Evolutionary conservation across 306 rosid genomes (phyloP), one percentile per base, ranked within the genome.

Genomic region (Purshia tridentata): DNA sequence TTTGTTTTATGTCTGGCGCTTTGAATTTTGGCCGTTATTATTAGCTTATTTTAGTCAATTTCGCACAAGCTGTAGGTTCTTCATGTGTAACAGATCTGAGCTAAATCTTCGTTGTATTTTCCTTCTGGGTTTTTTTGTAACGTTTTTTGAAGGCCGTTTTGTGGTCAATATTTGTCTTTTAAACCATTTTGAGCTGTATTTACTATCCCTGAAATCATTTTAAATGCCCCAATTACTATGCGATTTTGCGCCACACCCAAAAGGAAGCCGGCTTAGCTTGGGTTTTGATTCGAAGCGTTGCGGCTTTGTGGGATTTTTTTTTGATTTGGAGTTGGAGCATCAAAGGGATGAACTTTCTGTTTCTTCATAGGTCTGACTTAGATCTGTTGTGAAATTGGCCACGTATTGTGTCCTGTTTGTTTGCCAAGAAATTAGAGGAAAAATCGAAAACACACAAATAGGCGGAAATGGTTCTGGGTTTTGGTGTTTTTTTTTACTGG

Each of bases 331-430:
- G n/a, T 48, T 40, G 56, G 50, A 62, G 61, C n/a, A 9, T 72
- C 35, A 70, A 53, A 41, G 16, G n/a, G 68, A 23, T n/a, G 5
- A 40, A 62, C 23, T 15, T 48, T 80, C 49, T 16, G 70, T 18
- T 41, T 2, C 11, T 45, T 57, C 57, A 22, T 13, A 52, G 72
- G 51, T 69, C 71, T 71, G 70, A 16, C 54, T 55, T 83, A 83
- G 91, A 89, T 89, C 87, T 83, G 86, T 16, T 77, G 65, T 65
- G 47, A 46, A 55, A 51, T 52, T 77, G 42, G 54, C 42, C 42
- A n/a, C 57, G 29, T 66, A 53, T 3, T 16, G 51, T 16, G 8
- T 52, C 64, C 4, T 73, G 56, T 40, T 46, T 39, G 55, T 41
- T 68, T 70, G 75, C 46, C 54, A 70, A 5, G 51, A 67, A 76